These are phyloP conservation scores for Tuber brumale DNA, from an alignment of 495 filamentous ascomycete species.

Conservation along the genomic window DNA sequence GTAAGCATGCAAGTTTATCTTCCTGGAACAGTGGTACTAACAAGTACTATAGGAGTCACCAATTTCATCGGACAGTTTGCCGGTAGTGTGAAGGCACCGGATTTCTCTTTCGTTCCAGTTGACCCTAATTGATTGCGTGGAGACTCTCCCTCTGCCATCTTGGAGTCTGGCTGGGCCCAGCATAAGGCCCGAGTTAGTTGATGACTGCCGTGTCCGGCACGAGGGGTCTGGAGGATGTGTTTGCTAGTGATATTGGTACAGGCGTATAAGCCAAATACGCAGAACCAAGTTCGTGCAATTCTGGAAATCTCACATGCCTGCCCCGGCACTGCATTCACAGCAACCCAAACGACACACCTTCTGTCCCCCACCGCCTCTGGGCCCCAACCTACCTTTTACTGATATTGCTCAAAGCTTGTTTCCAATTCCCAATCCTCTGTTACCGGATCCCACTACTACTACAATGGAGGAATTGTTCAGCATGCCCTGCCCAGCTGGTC, in stretches of 20 bases:
- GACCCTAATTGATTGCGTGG: neutral
- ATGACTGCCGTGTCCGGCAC: neutral
- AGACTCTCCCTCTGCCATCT: neutral
- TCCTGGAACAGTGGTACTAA: too few relatives aligned
- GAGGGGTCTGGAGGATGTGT: neutral
- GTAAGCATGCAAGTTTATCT: neutral
- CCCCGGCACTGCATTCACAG: neutral
- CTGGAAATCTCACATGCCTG: neutral
- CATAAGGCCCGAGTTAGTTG: neutral
- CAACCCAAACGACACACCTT: neutral
- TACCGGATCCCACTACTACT: too few relatives aligned
- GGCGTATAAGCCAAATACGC: neutral
- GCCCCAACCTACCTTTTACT: too few relatives aligned
- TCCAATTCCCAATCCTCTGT: too few relatives aligned
- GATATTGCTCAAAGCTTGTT: too few relatives aligned
- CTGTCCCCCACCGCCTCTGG: too few relatives aligned
- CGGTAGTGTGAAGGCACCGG: neutral
- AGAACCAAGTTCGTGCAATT: neutral
- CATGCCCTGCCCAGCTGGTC: too few relatives aligned
- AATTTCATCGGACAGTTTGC: neutral
- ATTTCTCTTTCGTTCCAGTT: neutral
- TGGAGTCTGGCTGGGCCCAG: neutral
- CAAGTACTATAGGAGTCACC: neutral
- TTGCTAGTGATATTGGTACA: neutral
- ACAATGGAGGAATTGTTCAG: too few relatives aligned